phyloP scores from a whole-genome alignment of 768 basidiomycete species.

The Chalciporus chontae region DNA sequence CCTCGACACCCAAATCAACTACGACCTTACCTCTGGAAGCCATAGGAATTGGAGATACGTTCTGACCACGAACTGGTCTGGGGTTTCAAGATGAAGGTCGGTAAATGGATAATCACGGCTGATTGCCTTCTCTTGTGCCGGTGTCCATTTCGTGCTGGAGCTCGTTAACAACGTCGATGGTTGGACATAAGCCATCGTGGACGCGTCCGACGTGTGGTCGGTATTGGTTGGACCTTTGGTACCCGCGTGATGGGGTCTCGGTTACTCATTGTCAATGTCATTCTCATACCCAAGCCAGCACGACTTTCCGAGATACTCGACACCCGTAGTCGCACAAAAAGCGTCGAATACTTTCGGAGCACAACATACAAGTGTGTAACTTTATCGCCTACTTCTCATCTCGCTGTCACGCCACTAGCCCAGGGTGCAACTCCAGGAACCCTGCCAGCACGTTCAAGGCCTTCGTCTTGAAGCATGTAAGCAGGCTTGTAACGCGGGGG shows the following conservation, averaged over 20 bases:
- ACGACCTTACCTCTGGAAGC: constrained; percentile 62
- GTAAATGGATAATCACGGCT: constrained; percentile 54
- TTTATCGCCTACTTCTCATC: not conserved
- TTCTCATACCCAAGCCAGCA: too few species aligned
- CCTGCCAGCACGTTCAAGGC: constrained; percentile 69
- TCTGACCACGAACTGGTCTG: constrained; percentile 57
- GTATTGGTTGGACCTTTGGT: not conserved
- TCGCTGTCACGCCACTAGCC: constrained; percentile 2
- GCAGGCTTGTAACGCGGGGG: constrained; percentile 63
- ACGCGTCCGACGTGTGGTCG: not conserved
- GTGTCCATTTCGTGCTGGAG: constrained; percentile 46
- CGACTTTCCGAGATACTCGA: too few species aligned
- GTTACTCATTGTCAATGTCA: not conserved
- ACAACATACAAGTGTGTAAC: not conserved
- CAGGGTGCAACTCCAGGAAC: constrained; percentile 29
- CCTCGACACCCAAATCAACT: not conserved
- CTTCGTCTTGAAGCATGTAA: constrained; percentile 73
- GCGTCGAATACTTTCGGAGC: not conserved
- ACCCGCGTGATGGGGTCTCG: not conserved
- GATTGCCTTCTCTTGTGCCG: constrained; percentile 55
- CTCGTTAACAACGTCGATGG: constrained; percentile 21
- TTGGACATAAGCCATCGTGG: constrained; percentile 16
- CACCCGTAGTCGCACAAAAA: not conserved
- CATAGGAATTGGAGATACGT: constrained; percentile 75
- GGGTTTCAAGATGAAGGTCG: constrained; percentile 40